phyloP scores from a whole-genome alignment of 441 rosid species.

The Eutrema salsugineum region DNA sequence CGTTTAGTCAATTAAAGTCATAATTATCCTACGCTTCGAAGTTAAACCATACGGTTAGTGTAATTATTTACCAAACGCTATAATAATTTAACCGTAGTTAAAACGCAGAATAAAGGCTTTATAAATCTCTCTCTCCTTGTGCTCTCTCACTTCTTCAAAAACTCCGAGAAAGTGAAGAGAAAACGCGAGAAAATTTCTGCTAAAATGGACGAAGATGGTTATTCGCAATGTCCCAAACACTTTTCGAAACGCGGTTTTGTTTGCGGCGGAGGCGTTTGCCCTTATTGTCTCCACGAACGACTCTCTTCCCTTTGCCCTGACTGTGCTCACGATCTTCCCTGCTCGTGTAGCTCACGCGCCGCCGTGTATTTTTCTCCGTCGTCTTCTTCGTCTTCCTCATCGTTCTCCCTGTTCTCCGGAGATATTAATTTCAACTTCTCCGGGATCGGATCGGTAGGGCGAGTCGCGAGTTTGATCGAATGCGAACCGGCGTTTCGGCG shows the following conservation, averaged over 20 bases:
- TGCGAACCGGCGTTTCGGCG: slow-evolving; percentile 63
- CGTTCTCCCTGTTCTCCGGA: slow-evolving; percentile 17
- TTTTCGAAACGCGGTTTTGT: slow-evolving; percentile 11
- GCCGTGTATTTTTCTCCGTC: slow-evolving; percentile 20
- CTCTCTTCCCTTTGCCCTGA: slow-evolving; percentile 33
- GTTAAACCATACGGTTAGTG: background rate
- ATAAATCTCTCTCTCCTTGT: background rate
- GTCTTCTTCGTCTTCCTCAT: slow-evolving; percentile 28
- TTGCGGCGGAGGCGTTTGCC: slow-evolving; percentile 28
- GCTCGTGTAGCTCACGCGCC: slow-evolving; percentile 33
- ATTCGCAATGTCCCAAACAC: slow-evolving; percentile 22
- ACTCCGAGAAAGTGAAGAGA: slow-evolving; percentile 6
- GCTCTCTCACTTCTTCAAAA: slow-evolving; percentile 1
- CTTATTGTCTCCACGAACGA: slow-evolving; percentile 30
- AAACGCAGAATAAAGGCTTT: slow-evolving; percentile 9
- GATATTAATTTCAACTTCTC: background rate
- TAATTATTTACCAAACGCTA: background rate
- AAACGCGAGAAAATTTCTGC: background rate
- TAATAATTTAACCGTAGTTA: slow-evolving; percentile 19
- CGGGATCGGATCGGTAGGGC: slow-evolving; percentile 40
- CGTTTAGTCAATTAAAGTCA: background rate
- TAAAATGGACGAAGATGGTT: slow-evolving; percentile 23
- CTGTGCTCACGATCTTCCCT: slow-evolving; percentile 25
- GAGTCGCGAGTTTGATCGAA: slow-evolving; percentile 48
- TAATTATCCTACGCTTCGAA: slow-evolving; percentile 4